phyloP scores from a whole-genome alignment of 257 asterid species.

The Capsicum pubescens region DNA sequence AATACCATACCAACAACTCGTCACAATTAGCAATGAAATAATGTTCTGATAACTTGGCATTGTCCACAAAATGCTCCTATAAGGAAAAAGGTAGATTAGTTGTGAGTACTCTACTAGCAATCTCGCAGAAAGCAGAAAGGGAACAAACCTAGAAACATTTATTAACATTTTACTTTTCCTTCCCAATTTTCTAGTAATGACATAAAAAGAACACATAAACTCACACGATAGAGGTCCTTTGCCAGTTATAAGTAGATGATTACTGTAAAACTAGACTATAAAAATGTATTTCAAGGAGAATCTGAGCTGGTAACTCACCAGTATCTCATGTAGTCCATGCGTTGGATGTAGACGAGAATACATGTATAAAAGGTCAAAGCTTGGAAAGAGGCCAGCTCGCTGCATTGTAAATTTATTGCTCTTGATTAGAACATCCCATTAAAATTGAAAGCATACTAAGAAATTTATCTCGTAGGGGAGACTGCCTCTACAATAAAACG shows the following conservation, averaged over 20 bases:
- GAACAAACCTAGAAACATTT: not conserved
- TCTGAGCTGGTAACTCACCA: conserved; percentile 58
- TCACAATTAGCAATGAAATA: conserved; percentile 81
- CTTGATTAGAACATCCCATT: not conserved
- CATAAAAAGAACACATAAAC: not conserved
- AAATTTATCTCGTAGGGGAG: not conserved
- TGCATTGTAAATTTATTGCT: conserved; percentile 47
- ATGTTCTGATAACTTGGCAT: conserved; percentile 79
- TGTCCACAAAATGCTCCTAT: conserved; percentile 83
- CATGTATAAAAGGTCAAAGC: conserved; percentile 76
- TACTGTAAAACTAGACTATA: not conserved
- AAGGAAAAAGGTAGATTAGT: conserved; percentile 24
- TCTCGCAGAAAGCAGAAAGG: not conserved
- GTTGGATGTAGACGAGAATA: conserved; percentile 73
- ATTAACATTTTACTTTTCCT: not conserved
- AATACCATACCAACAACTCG: conserved; percentile 65
- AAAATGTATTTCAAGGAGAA: not conserved
- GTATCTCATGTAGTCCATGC: conserved; percentile 68
- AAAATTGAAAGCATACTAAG: not conserved
- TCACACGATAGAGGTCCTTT: not conserved
- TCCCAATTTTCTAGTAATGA: not conserved
- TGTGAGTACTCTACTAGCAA: not conserved
- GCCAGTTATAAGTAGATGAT: not conserved
- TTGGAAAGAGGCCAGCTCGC: conserved; percentile 96
- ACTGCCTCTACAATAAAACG: not conserved